A percentile compares a stretch with the other conserved stretches of the same genome.
phyloP scores from a whole-genome alignment of 306 rosid genomes.

The Fragaria nilgerrensis region DNA sequence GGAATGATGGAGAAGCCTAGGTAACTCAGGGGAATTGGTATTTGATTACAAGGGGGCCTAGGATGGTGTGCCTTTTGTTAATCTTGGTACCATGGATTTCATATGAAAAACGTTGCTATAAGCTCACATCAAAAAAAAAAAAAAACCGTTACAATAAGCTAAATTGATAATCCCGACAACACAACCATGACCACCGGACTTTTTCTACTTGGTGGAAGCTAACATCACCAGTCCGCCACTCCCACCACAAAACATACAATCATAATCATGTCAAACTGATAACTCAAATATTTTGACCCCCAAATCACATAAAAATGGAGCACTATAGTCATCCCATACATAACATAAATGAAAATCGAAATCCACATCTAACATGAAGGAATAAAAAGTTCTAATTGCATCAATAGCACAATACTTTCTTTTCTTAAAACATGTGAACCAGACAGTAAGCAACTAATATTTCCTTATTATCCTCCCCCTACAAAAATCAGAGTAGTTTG shows the following conservation, averaged over 20 bases:
- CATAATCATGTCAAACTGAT: neutral
- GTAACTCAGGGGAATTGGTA: too few relatives aligned
- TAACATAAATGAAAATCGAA: neutral
- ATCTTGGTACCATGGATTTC: too few relatives aligned
- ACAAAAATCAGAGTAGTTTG: constrained; percentile 48
- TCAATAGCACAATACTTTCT: neutral
- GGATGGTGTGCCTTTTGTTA: too few relatives aligned
- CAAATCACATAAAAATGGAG: neutral
- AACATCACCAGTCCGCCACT: too few relatives aligned
- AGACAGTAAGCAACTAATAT: neutral
- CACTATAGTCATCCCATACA: neutral
- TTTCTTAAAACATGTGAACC: neutral
- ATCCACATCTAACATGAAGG: neutral
- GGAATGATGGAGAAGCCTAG: too few relatives aligned
- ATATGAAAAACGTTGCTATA: too few relatives aligned
- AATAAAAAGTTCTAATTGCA: neutral
- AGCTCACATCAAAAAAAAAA: too few relatives aligned
- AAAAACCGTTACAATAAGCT: too few relatives aligned
- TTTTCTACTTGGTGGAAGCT: neutral
- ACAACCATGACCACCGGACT: neutral
- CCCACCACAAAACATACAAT: too few relatives aligned
- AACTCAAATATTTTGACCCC: neutral
- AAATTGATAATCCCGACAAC: too few relatives aligned
- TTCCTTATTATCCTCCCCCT: neutral
- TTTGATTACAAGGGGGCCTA: too few relatives aligned